Percentiles rank a stretch among this genome's conserved stretches.
phyloP scores from a whole-genome alignment of 2,329 filamentous ascomycete species.

The Penicillium sp. region DNA sequence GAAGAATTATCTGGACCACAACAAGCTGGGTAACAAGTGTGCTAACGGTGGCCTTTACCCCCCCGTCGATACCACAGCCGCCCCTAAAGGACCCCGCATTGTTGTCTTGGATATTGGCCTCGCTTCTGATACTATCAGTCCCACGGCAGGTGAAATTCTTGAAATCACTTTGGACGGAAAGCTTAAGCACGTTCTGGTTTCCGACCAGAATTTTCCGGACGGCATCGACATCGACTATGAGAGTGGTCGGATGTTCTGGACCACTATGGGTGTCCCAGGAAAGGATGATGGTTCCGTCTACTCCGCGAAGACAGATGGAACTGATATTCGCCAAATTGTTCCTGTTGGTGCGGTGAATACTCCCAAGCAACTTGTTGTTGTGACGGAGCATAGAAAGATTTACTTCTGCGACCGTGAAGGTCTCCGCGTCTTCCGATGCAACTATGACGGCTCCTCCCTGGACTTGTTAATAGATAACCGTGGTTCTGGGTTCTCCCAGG shows the following conservation, averaged over 20 bases:
- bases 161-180: background rate
- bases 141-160: conserved; percentile 17
- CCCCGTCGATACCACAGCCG: conserved; percentile 7
- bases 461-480: conserved; percentile 30
- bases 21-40: conserved; percentile 49
- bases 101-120: conserved; percentile 6
- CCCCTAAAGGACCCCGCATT: conserved; percentile 21
- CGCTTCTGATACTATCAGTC: background rate
- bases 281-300: conserved; percentile 43
- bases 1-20: conserved; percentile 46
- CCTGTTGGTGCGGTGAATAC: conserved; percentile 49
- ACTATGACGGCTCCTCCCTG: conserved; percentile 32
- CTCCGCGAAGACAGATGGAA: conserved; percentile 49
- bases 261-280: conserved; percentile 47
- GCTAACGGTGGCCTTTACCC: conserved; percentile 43
- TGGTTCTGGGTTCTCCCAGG: background rate
- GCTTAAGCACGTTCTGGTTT: background rate
- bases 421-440: conserved; percentile 33
- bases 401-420: conserved; percentile 49
- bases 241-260: conserved; percentile 48
- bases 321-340: conserved; percentile 46
- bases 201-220: conserved; percentile 39
- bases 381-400: conserved; percentile 20
- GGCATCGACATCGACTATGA: conserved; percentile 43
- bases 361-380: conserved; percentile 42